These are phyloP conservation scores for Akanthomyces lecanii DNA, from an alignment of 2,329 filamentous ascomycete species.

Conservation along the genomic window DNA sequence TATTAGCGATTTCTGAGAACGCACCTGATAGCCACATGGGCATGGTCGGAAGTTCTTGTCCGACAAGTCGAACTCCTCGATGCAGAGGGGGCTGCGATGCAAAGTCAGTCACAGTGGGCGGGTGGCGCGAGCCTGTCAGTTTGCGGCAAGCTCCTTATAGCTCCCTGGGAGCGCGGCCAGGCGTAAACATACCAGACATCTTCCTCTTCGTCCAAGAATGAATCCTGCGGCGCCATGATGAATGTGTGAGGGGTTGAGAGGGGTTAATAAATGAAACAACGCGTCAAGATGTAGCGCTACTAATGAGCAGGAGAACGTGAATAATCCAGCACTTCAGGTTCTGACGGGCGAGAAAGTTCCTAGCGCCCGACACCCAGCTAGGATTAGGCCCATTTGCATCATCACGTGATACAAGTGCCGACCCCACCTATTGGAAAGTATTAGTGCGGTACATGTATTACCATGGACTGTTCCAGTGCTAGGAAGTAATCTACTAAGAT, in stretches of 20 bases:
- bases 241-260: conserved; percentile 21
- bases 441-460: conserved; percentile 18
- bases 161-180: not conserved
- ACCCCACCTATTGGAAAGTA: not conserved
- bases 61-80: conserved; percentile 97
- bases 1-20: conserved; percentile 22
- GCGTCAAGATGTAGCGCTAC: conserved; percentile 22
- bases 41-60: conserved; percentile 97
- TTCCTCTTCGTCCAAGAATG: conserved; percentile 68
- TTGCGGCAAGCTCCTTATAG: not conserved
- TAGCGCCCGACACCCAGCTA: not conserved
- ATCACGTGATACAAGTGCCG: conserved; percentile 19
- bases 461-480: not conserved
- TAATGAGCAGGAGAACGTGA: conserved; percentile 22
- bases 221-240: conserved; percentile 64
- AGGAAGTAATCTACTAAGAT: conserved; percentile 22
- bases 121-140: conserved; percentile 18
- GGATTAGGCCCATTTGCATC: not conserved
- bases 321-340: conserved; percentile 11
- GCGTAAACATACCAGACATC: conserved; percentile 56
- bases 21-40: conserved; percentile 95
- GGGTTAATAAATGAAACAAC: conserved; percentile 19
- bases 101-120: conserved; percentile 21
- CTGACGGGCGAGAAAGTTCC: conserved; percentile 13
- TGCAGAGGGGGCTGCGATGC: conserved; percentile 79